These are phyloP conservation scores for Cutaneotrichosporon cutaneum DNA, from an alignment of 1,284 basidiomycete species.

Conservation along the genomic window DNA sequence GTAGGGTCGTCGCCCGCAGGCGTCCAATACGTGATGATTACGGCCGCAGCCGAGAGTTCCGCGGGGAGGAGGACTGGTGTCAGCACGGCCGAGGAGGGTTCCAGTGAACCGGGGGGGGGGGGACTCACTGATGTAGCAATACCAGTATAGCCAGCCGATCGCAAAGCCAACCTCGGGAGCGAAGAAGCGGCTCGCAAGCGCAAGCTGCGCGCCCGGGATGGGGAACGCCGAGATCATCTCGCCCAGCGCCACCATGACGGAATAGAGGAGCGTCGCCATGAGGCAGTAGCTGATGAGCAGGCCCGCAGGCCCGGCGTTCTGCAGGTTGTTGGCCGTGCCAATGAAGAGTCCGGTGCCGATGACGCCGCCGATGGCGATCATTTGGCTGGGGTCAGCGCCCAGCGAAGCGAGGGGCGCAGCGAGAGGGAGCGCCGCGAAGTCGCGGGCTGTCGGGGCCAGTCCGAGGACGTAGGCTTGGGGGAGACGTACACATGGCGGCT, in stretches of 20 bases:
- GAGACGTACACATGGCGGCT: conserved; percentile 26
- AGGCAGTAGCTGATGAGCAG: conserved; percentile 29
- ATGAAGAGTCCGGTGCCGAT: conserved; percentile 21
- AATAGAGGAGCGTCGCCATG: conserved; percentile 50
- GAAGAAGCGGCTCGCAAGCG: conserved; percentile 60
- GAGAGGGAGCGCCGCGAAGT: no score
- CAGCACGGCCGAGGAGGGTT: conserved; percentile 53
- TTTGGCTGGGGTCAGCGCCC: no score
- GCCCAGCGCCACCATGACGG: conserved; percentile 54
- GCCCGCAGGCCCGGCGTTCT: conserved; percentile 52
- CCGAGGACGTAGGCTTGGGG: no score
- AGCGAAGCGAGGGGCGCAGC: no score
- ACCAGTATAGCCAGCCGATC: conserved; percentile 80
- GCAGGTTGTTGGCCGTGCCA: conserved; percentile 18
- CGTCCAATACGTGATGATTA: conserved; percentile 73
- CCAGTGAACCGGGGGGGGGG: no score
- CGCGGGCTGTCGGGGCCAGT: no score
- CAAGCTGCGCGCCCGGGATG: conserved; percentile 69
- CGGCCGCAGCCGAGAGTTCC: conserved; percentile 73
- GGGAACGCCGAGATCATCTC: conserved; percentile 55
- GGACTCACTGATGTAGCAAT: conserved; percentile 55
- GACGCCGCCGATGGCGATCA: conserved; percentile 37
- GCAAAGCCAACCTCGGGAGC: conserved; percentile 73
- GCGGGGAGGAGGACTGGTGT: conserved; percentile 64
- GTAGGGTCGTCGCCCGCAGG: conserved; percentile 13